These are phyloP conservation scores for Aspergillus chevalieri DNA, from an alignment of 2,329 filamentous ascomycete species.

Conservation along the genomic window DNA sequence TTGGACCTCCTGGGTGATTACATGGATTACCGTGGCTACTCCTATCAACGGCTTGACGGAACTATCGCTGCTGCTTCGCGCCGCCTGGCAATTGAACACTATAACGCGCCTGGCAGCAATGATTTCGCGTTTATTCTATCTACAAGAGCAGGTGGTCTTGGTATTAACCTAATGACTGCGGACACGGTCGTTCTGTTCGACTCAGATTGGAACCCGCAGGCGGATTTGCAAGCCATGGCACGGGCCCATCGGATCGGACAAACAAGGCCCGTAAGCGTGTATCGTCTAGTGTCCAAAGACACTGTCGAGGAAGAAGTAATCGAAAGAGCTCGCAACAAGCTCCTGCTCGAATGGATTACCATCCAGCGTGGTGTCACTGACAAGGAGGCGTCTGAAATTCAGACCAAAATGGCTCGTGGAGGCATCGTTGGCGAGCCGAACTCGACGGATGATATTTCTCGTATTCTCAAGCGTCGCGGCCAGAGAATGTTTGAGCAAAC, in stretches of 20 bases:
- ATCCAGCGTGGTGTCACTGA: conserved; percentile 96
- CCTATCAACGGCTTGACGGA: conserved; percentile 90
- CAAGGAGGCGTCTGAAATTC: conserved; percentile 77
- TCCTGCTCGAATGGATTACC: conserved; percentile 93
- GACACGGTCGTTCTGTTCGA: conserved; percentile 98
- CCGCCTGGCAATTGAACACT: conserved; percentile 93
- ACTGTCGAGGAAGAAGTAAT: conserved; percentile 97
- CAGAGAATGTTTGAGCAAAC: conserved; percentile 99
- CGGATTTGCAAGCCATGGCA: conserved; percentile 96
- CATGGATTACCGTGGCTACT: conserved; percentile 83
- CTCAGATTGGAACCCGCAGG: conserved; percentile 94
- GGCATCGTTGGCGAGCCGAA: conserved; percentile 66
- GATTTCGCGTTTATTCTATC: conserved; percentile 97
- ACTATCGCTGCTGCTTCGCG: conserved; percentile 85
- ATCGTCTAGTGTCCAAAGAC: conserved; percentile 93
- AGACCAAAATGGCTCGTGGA: conserved; percentile 68
- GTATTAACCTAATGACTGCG: conserved; percentile 97
- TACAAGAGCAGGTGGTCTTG: conserved; percentile 91
- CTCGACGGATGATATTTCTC: conserved; percentile 89
- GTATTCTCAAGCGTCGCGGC: conserved; percentile 94
- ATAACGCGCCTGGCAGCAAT: conserved; percentile 91
- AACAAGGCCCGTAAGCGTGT: conserved; percentile 91
- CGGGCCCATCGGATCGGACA: conserved; percentile 96
- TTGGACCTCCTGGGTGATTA: conserved; percentile 94
- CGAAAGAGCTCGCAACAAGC: conserved; percentile 92